These are phyloP conservation scores for Conticribra weissflogii DNA, from an alignment of 108 stramenopile genomes.

Conservation along the genomic window DNA sequence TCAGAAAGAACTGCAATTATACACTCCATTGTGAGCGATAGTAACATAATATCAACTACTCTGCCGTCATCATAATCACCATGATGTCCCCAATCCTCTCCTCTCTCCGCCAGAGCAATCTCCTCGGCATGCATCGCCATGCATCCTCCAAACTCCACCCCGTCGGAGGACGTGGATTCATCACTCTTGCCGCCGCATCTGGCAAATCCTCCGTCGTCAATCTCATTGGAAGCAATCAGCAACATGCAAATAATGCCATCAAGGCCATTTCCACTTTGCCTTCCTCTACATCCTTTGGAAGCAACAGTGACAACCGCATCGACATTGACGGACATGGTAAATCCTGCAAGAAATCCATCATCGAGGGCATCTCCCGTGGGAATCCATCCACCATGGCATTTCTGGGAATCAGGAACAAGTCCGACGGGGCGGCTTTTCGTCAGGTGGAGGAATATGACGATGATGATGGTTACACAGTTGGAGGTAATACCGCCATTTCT, in stretches of 20 bases:
- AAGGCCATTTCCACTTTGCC: too few relatives aligned
- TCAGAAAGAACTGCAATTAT: too few relatives aligned
- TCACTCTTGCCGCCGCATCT: background rate
- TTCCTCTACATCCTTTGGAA: background rate
- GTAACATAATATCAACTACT: background rate
- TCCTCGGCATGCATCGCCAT: background rate
- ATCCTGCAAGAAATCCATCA: too few relatives aligned
- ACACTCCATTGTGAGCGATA: too few relatives aligned
- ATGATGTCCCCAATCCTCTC: slow-evolving; percentile 4
- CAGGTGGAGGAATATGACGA: slow-evolving; percentile 11
- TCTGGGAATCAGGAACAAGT: slow-evolving; percentile 23
- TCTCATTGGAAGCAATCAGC: too few relatives aligned
- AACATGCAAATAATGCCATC: too few relatives aligned
- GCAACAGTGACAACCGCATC: too few relatives aligned
- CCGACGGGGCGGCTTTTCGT: slow-evolving; percentile 29
- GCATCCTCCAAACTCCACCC: background rate
- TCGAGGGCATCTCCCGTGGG: slow-evolving; percentile 3
- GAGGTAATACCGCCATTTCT: background rate
- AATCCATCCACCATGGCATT: slow-evolving; percentile 37
- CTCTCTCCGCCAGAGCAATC: background rate
- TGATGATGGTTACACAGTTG: background rate
- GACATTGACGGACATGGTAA: too few relatives aligned
- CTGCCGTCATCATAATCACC: background rate
- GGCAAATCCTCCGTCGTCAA: background rate
- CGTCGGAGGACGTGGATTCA: background rate